Evolutionary conservation across 2,329 filamentous ascomycete genomes (phyloP).

Genomic region (Colletotrichum eleusines): DNA sequence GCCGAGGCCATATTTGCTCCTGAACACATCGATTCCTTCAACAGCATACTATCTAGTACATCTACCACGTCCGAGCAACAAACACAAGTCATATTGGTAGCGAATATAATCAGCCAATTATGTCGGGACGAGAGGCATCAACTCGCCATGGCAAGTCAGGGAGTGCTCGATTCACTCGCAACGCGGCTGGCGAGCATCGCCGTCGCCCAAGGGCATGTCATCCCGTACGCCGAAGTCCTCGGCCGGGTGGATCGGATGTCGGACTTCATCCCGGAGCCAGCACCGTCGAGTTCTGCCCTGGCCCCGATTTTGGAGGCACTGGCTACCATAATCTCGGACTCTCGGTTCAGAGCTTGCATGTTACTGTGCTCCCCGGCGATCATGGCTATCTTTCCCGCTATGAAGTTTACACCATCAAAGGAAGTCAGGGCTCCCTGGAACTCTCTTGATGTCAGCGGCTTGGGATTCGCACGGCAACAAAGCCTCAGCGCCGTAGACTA

Average conservation of each 20-base stretch:
- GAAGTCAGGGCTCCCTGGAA: slow-evolving; percentile 64
- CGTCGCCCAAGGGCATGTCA: slow-evolving; percentile 75
- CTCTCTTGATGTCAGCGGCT: slow-evolving; percentile 65
- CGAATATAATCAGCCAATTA: slow-evolving; percentile 66
- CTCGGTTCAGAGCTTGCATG: slow-evolving; percentile 80
- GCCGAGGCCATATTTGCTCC: slow-evolving; percentile 72
- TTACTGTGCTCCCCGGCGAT: slow-evolving; percentile 77
- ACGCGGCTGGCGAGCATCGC: slow-evolving; percentile 79
- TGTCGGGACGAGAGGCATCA: slow-evolving; percentile 79
- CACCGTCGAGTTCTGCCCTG: slow-evolving; percentile 70
- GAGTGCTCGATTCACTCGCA: slow-evolving; percentile 83
- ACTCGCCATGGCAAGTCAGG: slow-evolving; percentile 75
- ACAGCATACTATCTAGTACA: slow-evolving; percentile 72
- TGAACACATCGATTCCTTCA: slow-evolving; percentile 44
- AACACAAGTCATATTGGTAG: slow-evolving; percentile 71
- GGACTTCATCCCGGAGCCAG: slow-evolving; percentile 71
- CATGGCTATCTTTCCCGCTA: slow-evolving; percentile 74
- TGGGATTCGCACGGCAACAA: slow-evolving; percentile 59
- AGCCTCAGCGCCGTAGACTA: slow-evolving; percentile 71
- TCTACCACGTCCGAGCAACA: slow-evolving; percentile 66
- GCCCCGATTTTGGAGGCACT: slow-evolving; percentile 82
- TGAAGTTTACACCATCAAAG: slow-evolving; percentile 63
- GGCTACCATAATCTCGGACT: slow-evolving; percentile 80
- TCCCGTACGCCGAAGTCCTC: slow-evolving; percentile 71
- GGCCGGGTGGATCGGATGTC: slow-evolving; percentile 66